Evolutionary conservation across 495 filamentous ascomycete genomes (phyloP).

Genomic region (Podospora pseudopauciseta): DNA sequence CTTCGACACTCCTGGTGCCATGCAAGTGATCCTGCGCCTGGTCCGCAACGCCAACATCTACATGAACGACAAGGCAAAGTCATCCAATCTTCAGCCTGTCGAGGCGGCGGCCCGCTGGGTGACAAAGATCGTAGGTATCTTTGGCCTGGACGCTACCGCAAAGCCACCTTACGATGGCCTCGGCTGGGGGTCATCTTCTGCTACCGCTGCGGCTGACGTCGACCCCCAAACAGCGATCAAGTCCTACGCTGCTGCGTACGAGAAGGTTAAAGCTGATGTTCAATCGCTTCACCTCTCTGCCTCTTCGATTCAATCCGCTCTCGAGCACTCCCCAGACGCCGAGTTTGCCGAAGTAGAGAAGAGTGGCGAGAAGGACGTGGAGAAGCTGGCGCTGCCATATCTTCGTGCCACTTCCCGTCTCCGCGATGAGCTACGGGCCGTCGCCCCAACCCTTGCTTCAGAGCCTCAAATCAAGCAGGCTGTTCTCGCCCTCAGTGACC

Average conservation of each 20-base stretch:
- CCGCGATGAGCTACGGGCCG: conserved; percentile 62
- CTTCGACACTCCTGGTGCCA: conserved; percentile 78
- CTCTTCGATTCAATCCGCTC: conserved; percentile 27
- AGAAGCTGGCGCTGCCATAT: conserved; percentile 59
- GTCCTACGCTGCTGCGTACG: conserved; percentile 42
- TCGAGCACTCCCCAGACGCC: conserved; percentile 36
- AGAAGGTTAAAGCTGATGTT: conserved; percentile 38
- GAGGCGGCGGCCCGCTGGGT: conserved; percentile 71
- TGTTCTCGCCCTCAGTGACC: conserved; percentile 68
- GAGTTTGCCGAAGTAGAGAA: conserved; percentile 43
- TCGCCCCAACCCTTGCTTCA: conserved; percentile 48
- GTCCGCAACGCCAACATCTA: conserved; percentile 72
- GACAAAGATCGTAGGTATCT: conserved; percentile 75
- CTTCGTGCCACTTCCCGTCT: conserved; percentile 61
- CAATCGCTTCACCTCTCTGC: conserved; percentile 35
- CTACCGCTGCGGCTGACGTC: conserved; percentile 50
- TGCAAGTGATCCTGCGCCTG: conserved; percentile 70
- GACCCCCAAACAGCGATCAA: conserved; percentile 44
- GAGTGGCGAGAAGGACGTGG: conserved; percentile 41
- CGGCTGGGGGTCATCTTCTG: conserved; percentile 76
- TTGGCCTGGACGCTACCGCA: conserved; percentile 75
- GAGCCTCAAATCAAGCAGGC: conserved; percentile 53
- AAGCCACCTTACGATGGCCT: conserved; percentile 57
- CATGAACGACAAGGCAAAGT: conserved; percentile 51
- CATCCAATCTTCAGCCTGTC: conserved; percentile 50